A percentile compares a stretch with the other conserved stretches of the same genome.
phyloP scores from a whole-genome alignment of 2,329 filamentous ascomycete genomes.

The Davidsoniella neocaledoniae region DNA sequence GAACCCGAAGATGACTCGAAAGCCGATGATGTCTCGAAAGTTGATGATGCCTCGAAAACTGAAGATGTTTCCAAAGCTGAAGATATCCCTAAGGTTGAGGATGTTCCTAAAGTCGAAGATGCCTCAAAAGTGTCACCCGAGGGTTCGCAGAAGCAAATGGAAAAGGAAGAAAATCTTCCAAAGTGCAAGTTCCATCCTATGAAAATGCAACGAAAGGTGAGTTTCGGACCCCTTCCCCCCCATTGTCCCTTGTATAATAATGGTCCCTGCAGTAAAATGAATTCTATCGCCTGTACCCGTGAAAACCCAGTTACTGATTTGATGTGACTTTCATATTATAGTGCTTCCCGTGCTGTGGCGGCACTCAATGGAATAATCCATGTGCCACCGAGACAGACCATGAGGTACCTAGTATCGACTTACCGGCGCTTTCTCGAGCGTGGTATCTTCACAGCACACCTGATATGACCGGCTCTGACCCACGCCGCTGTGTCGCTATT shows the following conservation, averaged over 20 bases:
- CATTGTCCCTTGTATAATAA: neutral
- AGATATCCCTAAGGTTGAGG: too few relatives aligned
- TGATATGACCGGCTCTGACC: neutral
- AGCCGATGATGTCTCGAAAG: too few relatives aligned
- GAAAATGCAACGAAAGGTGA: constrained; percentile 17
- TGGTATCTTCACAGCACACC: constrained; percentile 18
- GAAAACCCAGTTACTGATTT: too few relatives aligned
- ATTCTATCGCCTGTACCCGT: too few relatives aligned
- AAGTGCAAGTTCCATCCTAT: constrained; percentile 16
- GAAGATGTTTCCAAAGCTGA: too few relatives aligned
- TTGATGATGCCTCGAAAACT: too few relatives aligned
- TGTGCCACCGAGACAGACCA: constrained; percentile 18
- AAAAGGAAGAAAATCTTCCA: constrained; percentile 3
- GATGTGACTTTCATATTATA: neutral
- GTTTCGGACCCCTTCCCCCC: neutral
- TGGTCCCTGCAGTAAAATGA: too few relatives aligned
- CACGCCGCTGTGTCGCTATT: constrained; percentile 24
- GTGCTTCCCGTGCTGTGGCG: constrained; percentile 20
- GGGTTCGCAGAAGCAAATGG: neutral
- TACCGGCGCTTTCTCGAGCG: constrained; percentile 17
- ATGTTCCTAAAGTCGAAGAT: too few relatives aligned
- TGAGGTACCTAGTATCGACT: neutral
- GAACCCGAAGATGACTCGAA: neutral
- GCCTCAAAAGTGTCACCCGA: neutral
- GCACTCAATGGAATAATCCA: constrained; percentile 14